Evolutionary conservation across 129 eudicot species (phyloP).

Genomic region (Flaveria brownii): DNA sequence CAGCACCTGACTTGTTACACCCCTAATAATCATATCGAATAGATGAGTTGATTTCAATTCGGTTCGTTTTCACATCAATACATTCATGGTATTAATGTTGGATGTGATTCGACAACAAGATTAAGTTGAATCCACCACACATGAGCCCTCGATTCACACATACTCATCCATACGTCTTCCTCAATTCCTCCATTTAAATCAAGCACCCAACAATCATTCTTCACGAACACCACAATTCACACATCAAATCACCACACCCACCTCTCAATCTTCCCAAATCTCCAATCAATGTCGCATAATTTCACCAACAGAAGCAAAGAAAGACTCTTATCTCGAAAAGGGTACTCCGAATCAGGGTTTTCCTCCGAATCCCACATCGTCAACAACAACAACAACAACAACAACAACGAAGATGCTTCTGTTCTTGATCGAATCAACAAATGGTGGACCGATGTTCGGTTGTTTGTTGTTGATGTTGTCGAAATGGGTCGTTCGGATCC

Average conservation of each 20-base stretch:
- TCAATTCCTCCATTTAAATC: background rate
- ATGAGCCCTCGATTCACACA: constrained; percentile 9
- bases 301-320: no score
- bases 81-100: background rate
- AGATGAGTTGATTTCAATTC: no score
- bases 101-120: background rate
- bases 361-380: constrained; percentile 36
- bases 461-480: constrained; percentile 34
- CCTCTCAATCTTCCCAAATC: background rate
- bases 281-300: background rate
- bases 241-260: background rate
- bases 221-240: background rate
- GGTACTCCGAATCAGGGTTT: constrained; percentile 39
- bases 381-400: background rate
- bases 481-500: constrained; percentile 87
- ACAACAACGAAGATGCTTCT: background rate
- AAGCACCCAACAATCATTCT: constrained; percentile 22
- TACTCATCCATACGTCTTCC: background rate
- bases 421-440: constrained; percentile 34
- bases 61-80: no score
- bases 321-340: no score
- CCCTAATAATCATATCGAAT: no score
- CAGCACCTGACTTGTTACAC: no score
- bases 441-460: constrained; percentile 36
- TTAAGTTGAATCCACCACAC: background rate